Evolutionary conservation across 2,329 filamentous ascomycete species (phyloP).

Genomic region (Arthroderma uncinatum): DNA sequence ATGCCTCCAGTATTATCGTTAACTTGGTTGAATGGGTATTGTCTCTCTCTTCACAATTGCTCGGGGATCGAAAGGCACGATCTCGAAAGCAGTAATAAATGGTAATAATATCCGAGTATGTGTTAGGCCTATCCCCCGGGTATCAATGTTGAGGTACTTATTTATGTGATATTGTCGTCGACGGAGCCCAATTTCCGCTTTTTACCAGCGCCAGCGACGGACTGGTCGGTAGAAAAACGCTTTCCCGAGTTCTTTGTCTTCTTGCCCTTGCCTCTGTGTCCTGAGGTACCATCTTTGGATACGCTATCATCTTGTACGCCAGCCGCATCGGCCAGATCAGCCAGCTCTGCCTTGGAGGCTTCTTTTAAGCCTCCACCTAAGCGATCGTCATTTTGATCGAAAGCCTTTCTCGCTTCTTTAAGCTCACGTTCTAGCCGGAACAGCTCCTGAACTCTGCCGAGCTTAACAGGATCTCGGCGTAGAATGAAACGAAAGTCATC

Average conservation of each 20-base stretch:
- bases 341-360: slow-evolving; percentile 26
- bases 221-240: slow-evolving; percentile 5
- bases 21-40: no score
- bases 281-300: slow-evolving; percentile 11
- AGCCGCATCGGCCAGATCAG: slow-evolving; percentile 18
- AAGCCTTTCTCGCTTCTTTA: slow-evolving; percentile 62
- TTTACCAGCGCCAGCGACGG: slow-evolving; percentile 9
- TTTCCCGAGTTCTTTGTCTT: slow-evolving; percentile 9
- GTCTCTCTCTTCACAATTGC: not conserved
- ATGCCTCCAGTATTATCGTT: no score
- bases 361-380: slow-evolving; percentile 29
- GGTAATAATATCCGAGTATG: not conserved
- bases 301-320: slow-evolving; percentile 9
- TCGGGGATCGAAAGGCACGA: not conserved
- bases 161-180: not conserved
- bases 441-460: slow-evolving; percentile 82
- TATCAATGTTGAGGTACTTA: not conserved
- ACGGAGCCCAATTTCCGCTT: slow-evolving; percentile 9
- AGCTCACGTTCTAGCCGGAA: slow-evolving; percentile 80
- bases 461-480: slow-evolving; percentile 68
- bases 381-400: slow-evolving; percentile 36
- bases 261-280: slow-evolving; percentile 24
- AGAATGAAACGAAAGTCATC: slow-evolving; percentile 96
- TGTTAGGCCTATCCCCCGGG: not conserved
- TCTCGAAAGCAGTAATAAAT: no score